A percentile compares a stretch with the other conserved stretches of the same genome.
These are phyloP conservation scores for Debaryomyces udenii DNA, from an alignment of 1,139 yeast species.

Conservation along the genomic window DNA sequence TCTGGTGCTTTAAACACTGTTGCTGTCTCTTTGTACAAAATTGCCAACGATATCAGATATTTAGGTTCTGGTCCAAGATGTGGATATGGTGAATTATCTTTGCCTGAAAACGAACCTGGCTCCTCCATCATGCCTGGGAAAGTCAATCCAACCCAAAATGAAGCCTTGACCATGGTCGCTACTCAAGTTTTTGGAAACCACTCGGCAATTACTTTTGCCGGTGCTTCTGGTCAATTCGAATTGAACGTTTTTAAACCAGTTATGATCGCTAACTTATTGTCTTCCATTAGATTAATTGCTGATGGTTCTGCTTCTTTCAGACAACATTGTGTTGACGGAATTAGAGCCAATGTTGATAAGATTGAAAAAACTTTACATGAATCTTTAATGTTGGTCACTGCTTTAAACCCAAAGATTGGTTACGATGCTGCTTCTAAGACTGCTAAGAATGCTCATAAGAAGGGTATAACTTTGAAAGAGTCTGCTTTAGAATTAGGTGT, in stretches of 20 bases:
- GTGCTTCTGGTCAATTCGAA: constrained; percentile 98
- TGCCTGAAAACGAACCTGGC: constrained; percentile 99
- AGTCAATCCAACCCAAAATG: constrained; percentile 98
- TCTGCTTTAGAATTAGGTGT: constrained; percentile 91
- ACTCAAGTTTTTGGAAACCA: constrained; percentile 98
- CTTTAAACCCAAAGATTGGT: constrained; percentile 97
- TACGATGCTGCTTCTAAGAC: constrained; percentile 96
- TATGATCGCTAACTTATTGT: constrained; percentile 84
- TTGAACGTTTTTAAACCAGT: constrained; percentile 98
- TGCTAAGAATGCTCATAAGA: constrained; percentile 98
- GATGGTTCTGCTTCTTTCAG: constrained; percentile 92
- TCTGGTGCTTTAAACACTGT: constrained; percentile 96
- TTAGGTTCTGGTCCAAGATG: constrained; percentile 99
- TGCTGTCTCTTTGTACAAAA: constrained; percentile 90
- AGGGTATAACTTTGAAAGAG: constrained; percentile 93
- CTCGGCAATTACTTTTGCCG: constrained; percentile 92
- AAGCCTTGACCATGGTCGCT: constrained; percentile 97
- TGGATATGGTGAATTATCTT: constrained; percentile 93
- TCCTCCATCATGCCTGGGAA: constrained; percentile 99
- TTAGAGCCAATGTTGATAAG: constrained; percentile 83
- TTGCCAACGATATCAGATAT: constrained; percentile 97
- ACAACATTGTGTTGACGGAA: constrained; percentile 92
- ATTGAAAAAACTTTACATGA: constrained; percentile 87
- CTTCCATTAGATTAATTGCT: constrained; percentile 83
- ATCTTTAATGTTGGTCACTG: constrained; percentile 97